Percentiles rank a stretch among this genome's conserved stretches.
phyloP scores from a whole-genome alignment of 352 stramenopile species.

The Phytophthora tubulina region DNA sequence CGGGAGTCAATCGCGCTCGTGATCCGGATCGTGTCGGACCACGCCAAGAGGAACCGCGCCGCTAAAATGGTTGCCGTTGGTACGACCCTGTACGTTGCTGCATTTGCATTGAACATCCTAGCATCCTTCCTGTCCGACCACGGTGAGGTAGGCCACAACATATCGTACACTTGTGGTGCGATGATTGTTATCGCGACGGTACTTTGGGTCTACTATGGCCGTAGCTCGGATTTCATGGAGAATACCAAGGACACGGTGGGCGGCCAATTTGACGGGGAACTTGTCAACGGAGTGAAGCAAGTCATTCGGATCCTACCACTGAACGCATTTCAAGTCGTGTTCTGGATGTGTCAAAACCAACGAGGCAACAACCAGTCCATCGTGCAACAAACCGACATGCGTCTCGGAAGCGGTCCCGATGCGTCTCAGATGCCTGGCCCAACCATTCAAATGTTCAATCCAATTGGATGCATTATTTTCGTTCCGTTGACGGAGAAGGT shows the following conservation, averaged over 20 bases:
- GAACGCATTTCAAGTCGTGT: constrained; percentile 69
- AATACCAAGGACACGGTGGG: constrained; percentile 48
- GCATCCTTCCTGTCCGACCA: constrained; percentile 54
- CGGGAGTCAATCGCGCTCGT: constrained; percentile 52
- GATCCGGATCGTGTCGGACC: constrained; percentile 46
- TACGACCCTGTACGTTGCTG: constrained; percentile 43
- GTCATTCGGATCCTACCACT: constrained; percentile 43
- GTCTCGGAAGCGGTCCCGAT: constrained; percentile 42
- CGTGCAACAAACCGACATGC: constrained; percentile 66
- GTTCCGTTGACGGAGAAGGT: constrained; percentile 51
- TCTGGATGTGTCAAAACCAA: constrained; percentile 66
- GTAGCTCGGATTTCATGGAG: constrained; percentile 57
- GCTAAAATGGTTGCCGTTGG: constrained; percentile 46
- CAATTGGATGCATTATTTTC: constrained; percentile 46
- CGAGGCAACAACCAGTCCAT: constrained; percentile 75
- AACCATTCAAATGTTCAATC: constrained; percentile 61
- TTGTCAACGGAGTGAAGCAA: constrained; percentile 61
- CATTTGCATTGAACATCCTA: constrained; percentile 61
- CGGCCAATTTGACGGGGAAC: constrained; percentile 48
- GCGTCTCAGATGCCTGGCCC: constrained; percentile 56
- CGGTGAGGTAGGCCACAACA: constrained; percentile 40
- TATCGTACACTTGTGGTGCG: constrained; percentile 54
- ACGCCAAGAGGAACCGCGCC: constrained; percentile 35
- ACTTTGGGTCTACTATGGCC: constrained; percentile 58
- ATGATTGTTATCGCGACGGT: constrained; percentile 47